Evolutionary conservation across 2,329 filamentous ascomycete species (phyloP).

Genomic region (Scedosporium boydii): DNA sequence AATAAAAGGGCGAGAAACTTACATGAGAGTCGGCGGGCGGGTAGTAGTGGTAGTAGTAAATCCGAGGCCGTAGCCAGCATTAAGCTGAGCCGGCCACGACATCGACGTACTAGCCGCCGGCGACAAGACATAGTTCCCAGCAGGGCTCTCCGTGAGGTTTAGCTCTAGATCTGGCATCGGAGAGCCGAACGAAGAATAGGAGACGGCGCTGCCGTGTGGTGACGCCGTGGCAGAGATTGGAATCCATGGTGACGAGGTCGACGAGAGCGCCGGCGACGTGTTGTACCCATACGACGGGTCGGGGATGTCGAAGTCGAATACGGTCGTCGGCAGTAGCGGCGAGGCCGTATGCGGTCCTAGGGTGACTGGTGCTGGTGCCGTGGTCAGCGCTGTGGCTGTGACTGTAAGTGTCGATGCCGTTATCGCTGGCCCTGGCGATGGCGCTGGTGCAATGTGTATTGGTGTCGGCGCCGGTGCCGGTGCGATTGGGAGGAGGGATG

Average conservation of each 20-base stretch:
- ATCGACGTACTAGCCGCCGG: constrained; percentile 1
- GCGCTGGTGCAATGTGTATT: background rate
- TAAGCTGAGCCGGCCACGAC: background rate
- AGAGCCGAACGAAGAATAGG: constrained; percentile 2
- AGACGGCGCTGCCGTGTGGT: constrained; percentile 1
- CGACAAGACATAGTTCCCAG: constrained; percentile 2
- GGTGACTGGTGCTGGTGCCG: background rate
- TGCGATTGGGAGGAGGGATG: background rate
- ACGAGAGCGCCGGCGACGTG: background rate
- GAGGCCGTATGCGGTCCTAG: background rate
- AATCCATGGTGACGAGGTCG: constrained; percentile 2
- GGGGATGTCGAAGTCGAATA: background rate
- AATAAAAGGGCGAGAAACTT: background rate
- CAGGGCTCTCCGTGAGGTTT: constrained; percentile 3
- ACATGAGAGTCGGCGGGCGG: background rate
- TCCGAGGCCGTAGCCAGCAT: constrained; percentile 1
- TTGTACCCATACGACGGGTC: background rate
- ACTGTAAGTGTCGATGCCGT: background rate
- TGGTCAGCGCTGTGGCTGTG: background rate
- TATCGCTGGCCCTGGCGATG: background rate
- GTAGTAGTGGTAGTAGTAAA: background rate
- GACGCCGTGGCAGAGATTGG: background rate
- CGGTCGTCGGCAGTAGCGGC: background rate
- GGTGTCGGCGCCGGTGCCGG: background rate
- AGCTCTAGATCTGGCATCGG: background rate